Conservation (phyloP, 2,329 filamentous ascomycete genomes). For the Xylariaceae sp. region DNA sequence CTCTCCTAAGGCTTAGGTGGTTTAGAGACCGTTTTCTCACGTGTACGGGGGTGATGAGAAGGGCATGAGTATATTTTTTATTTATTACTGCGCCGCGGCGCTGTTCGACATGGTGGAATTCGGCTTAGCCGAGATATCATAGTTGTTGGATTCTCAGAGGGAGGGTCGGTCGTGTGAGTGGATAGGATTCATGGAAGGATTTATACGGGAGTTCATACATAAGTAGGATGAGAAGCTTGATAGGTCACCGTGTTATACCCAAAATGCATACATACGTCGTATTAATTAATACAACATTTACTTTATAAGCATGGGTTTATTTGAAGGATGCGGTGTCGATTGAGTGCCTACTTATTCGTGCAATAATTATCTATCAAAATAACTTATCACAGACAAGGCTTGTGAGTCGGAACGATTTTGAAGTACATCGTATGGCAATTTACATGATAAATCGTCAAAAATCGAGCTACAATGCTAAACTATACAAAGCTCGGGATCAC, state of each 20-base stretch:
- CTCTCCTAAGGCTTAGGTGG: slow-evolving; percentile 12
- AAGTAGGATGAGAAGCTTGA: slow-evolving; percentile 4
- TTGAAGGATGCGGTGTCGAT: too few relatives aligned
- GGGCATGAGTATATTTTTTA: not conserved
- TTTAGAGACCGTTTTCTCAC: slow-evolving; percentile 7
- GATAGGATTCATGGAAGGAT: slow-evolving; percentile 12
- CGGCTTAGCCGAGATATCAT: slow-evolving; percentile 4
- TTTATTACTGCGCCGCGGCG: slow-evolving; percentile 1
- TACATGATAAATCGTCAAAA: not conserved
- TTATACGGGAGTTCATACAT: slow-evolving; percentile 10
- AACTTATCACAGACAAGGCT: too few relatives aligned
- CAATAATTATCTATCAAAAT: not conserved
- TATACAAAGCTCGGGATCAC: not conserved
- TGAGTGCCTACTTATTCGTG: too few relatives aligned
- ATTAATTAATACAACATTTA: not conserved
- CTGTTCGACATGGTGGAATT: slow-evolving; percentile 26
- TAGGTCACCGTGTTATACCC: slow-evolving; percentile 19
- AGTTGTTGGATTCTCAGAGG: not conserved
- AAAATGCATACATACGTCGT: slow-evolving; percentile 14
- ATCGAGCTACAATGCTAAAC: not conserved
- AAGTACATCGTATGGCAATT: not conserved
- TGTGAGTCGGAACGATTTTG: too few relatives aligned
- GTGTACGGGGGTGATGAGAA: not conserved
- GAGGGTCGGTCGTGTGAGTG: not conserved
- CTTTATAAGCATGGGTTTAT: too few relatives aligned